Evolutionary conservation across 2,329 filamentous ascomycete genomes (phyloP).

Genomic region (Stenocarpella maydis): DNA sequence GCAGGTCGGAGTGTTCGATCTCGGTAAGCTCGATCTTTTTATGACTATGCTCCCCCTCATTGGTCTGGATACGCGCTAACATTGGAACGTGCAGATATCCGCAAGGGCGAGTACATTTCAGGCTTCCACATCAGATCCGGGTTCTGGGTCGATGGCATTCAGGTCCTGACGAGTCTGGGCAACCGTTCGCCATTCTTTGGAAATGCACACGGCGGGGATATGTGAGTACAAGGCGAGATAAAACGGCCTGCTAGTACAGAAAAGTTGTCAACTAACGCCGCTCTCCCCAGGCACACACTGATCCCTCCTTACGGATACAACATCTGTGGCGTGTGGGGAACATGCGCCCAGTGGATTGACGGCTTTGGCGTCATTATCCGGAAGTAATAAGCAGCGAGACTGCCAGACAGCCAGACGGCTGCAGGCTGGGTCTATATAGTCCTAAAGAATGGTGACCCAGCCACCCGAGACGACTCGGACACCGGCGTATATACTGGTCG

Average conservation of each 20-base stretch:
- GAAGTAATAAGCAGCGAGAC: slow-evolving; percentile 23
- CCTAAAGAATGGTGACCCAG: neutral
- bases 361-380: slow-evolving; percentile 77
- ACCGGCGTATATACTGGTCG: slow-evolving; percentile 22
- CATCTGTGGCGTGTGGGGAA: slow-evolving; percentile 87
- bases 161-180: slow-evolving; percentile 89
- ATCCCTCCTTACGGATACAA: slow-evolving; percentile 90
- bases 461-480: neutral
- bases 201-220: slow-evolving; percentile 79
- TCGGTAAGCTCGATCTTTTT: slow-evolving; percentile 64
- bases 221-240: slow-evolving; percentile 67
- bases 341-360: slow-evolving; percentile 82
- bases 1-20: slow-evolving; percentile 76
- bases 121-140: slow-evolving; percentile 87
- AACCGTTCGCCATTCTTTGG: slow-evolving; percentile 87
- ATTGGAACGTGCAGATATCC: slow-evolving; percentile 66
- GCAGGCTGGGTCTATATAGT: neutral
- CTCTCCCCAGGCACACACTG: slow-evolving; percentile 73
- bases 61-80: slow-evolving; percentile 37
- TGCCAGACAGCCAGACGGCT: neutral
- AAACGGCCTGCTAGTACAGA: neutral
- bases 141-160: slow-evolving; percentile 85
- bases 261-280: slow-evolving; percentile 39
- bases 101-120: slow-evolving; percentile 84
- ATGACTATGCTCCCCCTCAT: neutral